Base-by-base conservation (phyloP, 305 asterid species). In the Stenogyne calaminthoides region DNA sequence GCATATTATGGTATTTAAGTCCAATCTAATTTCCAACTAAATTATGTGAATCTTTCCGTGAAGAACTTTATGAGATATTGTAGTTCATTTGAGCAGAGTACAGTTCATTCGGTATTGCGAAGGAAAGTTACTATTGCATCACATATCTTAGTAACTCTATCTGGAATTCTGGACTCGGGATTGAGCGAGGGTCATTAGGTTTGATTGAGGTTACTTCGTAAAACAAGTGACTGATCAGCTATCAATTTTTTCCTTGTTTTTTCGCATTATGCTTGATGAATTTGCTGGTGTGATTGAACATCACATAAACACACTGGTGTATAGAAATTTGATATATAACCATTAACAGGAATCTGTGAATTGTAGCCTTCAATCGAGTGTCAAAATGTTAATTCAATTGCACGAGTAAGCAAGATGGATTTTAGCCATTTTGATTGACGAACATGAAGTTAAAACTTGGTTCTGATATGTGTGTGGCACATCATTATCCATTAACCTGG, bases 221-320 rank as follows among this genome's bases (percentile, higher is more conserved):
- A 40, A 40, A n/a, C 58, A 22, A 65, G 8, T 15, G 19, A 72
- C 15, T 0, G 19, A 29, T 49, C 22, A 74, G 61, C 36, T 18
- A 2, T 10, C 0, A 3, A 9, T 7, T 16, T 16, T 9, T 14
- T 56, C 61, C 42, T 64, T 52, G 15, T 3, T 18, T 10, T 18
- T 10, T 51, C 15, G 56, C 39, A 22, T 29, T 47, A 54, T 39
- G 71, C 56, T 37, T 40, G 49, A 67, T 29, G 42, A 10, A 19
- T 20, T 18, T 29, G 32, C 46, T 56, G 54, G 34, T 47, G 64
- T 69, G 79, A 37, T 36, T 71, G 65, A 56, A 67, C 69, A 46
- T 62, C 77, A 67, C 64, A 61, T 20, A 36, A 39, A 44, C 37
- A 59, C 29, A 34, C 11, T 62, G 67, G 46, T 56, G 15, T 49